Conservation (phyloP, 2,329 filamentous ascomycete genomes). For the Aquanectria penicillioides region DNA sequence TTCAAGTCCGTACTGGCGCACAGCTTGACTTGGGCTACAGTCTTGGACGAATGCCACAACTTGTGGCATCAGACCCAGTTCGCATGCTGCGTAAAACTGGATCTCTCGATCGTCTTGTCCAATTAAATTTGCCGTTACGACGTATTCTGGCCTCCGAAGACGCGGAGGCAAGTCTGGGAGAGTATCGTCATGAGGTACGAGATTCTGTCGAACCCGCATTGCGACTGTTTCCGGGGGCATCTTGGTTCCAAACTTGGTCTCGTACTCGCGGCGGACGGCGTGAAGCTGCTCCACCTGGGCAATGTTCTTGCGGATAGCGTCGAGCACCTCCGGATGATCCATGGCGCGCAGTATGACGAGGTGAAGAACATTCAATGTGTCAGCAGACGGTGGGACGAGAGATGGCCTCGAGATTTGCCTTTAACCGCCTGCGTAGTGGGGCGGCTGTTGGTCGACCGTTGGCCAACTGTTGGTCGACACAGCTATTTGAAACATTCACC, state of each 20-base stretch:
- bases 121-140: neutral
- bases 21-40: neutral
- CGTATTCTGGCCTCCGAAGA: slow-evolving; percentile 9
- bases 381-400: too few species aligned
- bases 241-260: neutral
- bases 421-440: too few species aligned
- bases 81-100: slow-evolving; percentile 7
- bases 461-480: too few species aligned
- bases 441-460: too few species aligned
- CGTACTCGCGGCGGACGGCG: neutral
- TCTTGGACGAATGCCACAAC: slow-evolving; percentile 1
- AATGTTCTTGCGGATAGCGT: neutral
- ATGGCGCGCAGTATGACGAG: too few species aligned
- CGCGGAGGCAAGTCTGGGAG: neutral
- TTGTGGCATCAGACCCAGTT: neutral
- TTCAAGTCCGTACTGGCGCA: slow-evolving; percentile 11
- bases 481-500: too few species aligned
- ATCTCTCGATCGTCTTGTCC: neutral
- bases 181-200: neutral
- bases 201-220: too few species aligned
- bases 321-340: too few species aligned
- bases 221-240: neutral
- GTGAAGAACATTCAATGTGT: too few species aligned
- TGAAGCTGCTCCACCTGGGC: neutral
- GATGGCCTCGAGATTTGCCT: too few species aligned